A percentile compares a stretch with the other conserved stretches of the same genome.
phyloP scores from a whole-genome alignment of 805 yeast species.

The Kuraishia cidri region DNA sequence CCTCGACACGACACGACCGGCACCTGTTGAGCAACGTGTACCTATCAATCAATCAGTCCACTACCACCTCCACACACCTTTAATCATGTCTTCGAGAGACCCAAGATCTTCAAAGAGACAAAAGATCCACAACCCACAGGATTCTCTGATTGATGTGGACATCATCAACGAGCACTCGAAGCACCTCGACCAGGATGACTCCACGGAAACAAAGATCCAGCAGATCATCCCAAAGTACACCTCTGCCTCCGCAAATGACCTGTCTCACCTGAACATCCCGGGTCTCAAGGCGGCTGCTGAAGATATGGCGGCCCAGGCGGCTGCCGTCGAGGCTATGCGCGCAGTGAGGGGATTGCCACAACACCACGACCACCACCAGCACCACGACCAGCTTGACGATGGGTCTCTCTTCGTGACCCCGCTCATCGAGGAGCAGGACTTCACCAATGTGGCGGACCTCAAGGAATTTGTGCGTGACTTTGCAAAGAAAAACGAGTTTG shows the following conservation, averaged over 20 bases:
- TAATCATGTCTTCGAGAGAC: too few species aligned
- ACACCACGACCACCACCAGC: constrained; percentile 1
- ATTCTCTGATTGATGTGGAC: constrained; percentile 5
- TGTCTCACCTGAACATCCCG: constrained; percentile 2
- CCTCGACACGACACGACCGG: too few species aligned
- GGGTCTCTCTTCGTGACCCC: constrained; percentile 41
- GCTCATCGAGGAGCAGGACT: constrained; percentile 43
- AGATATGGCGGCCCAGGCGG: constrained; percentile 1
- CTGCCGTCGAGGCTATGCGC: not conserved
- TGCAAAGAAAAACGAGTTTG: constrained; percentile 49
- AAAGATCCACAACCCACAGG: too few species aligned
- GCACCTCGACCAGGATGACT: constrained; percentile 5
- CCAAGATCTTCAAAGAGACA: too few species aligned
- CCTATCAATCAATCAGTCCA: too few species aligned
- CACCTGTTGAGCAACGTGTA: too few species aligned
- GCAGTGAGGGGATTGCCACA: not conserved
- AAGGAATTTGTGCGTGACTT: constrained; percentile 46
- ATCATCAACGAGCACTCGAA: constrained; percentile 4
- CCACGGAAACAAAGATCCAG: constrained; percentile 9
- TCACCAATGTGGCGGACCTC: constrained; percentile 37
- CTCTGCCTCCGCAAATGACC: constrained; percentile 4
- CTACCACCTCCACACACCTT: too few species aligned
- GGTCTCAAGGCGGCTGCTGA: constrained; percentile 4
- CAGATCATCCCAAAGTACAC: constrained; percentile 13
- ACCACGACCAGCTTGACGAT: constrained; percentile 1